Evolutionary conservation across 345 rosid genomes (phyloP).

Genomic region (Ricinus communis): DNA sequence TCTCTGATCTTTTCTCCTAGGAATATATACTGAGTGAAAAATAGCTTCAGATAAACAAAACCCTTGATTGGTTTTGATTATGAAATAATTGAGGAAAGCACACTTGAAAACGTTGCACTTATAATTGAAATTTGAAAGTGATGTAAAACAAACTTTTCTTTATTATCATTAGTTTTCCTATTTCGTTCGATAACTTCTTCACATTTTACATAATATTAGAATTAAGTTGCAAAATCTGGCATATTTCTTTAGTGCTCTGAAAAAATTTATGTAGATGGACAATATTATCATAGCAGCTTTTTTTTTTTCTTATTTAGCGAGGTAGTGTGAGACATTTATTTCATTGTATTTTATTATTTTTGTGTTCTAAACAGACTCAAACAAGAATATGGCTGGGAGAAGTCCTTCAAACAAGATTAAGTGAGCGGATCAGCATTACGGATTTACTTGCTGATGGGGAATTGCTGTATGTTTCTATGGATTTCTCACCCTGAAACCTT

Average conservation of each 20-base stretch:
- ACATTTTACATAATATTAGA: background rate
- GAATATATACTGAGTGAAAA: too few relatives aligned
- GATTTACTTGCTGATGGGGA: slow-evolving; percentile 38
- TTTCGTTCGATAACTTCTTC: background rate
- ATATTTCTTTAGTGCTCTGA: background rate
- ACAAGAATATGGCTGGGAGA: slow-evolving; percentile 38
- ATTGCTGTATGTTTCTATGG: slow-evolving; percentile 20
- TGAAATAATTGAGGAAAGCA: too few relatives aligned
- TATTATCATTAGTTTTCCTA: background rate
- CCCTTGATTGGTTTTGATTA: too few relatives aligned
- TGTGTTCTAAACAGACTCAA: slow-evolving; percentile 22
- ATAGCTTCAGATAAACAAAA: too few relatives aligned
- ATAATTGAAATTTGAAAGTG: too few relatives aligned
- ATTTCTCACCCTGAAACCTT: background rate
- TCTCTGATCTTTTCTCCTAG: too few relatives aligned
- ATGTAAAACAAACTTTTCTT: background rate
- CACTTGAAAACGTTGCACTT: too few relatives aligned
- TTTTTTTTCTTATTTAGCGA: background rate
- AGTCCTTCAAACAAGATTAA: slow-evolving; percentile 28
- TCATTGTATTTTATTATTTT: background rate
- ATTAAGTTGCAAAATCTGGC: background rate
- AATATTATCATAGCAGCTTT: background rate
- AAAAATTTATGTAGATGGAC: background rate
- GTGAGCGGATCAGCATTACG: slow-evolving; percentile 19
- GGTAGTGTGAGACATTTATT: background rate